These are phyloP conservation scores for Conidiobolus incongruus DNA, from an alignment of 371 early-diverging fungal genomes.

Conservation along the genomic window DNA sequence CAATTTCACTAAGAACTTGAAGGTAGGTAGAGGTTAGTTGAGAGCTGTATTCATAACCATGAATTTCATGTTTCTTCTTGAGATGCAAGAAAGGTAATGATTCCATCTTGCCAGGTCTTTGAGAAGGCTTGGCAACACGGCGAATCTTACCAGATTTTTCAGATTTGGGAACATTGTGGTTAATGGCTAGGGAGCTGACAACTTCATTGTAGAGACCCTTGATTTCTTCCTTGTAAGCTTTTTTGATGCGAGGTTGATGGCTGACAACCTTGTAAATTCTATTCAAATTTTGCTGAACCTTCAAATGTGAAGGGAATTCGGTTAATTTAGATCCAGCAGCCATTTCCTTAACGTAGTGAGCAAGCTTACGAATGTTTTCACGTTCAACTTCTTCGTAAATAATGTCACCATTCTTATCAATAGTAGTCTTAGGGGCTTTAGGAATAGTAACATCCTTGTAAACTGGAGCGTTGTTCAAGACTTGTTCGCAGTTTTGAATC, in stretches of 20 bases:
- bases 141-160: slow-evolving; percentile 19
- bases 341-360: slow-evolving; percentile 47
- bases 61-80: slow-evolving; percentile 29
- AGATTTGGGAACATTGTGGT: slow-evolving; percentile 33
- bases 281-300: slow-evolving; percentile 51
- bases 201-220: slow-evolving; percentile 47
- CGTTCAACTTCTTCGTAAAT: slow-evolving; percentile 59
- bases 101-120: slow-evolving; percentile 21
- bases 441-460: slow-evolving; percentile 66
- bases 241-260: slow-evolving; percentile 47
- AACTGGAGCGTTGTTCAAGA: slow-evolving; percentile 47
- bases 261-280: slow-evolving; percentile 59
- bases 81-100: slow-evolving; percentile 61
- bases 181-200: slow-evolving; percentile 47
- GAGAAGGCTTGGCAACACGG: slow-evolving; percentile 16
- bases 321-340: slow-evolving; percentile 40
- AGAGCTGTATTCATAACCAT: slow-evolving; percentile 49
- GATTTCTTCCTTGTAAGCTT: slow-evolving; percentile 40
- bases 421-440: slow-evolving; percentile 55
- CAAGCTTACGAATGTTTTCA: slow-evolving; percentile 33
- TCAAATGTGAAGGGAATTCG: slow-evolving; percentile 41
- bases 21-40: slow-evolving; percentile 42
- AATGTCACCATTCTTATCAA: slow-evolving; percentile 61
- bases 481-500: slow-evolving; percentile 70
- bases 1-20: slow-evolving; percentile 42